A percentile compares a stretch with the other conserved stretches of the same genome.
Evolutionary conservation across 768 basidiomycete species (phyloP).

Genomic region (Psilocybe cubensis): DNA sequence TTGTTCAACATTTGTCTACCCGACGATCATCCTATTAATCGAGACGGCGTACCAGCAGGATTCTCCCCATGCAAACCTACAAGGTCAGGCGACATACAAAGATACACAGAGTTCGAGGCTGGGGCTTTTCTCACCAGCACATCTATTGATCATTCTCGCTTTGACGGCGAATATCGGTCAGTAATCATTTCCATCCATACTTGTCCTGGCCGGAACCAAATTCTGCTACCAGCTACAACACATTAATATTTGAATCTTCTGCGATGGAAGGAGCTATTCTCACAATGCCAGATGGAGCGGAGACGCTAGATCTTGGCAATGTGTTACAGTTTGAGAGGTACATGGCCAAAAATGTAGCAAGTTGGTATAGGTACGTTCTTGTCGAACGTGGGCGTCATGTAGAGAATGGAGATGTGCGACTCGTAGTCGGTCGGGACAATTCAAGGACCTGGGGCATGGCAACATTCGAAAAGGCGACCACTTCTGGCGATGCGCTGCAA

Average conservation of each 20-base stretch:
- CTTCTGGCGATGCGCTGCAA: not conserved
- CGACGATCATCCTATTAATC: constrained; percentile 14
- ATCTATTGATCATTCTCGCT: not conserved
- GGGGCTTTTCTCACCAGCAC: not conserved
- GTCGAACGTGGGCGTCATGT: not conserved
- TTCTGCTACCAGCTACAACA: not conserved
- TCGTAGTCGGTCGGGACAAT: not conserved
- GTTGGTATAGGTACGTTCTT: not conserved
- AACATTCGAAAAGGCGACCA: not conserved
- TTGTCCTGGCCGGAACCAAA: not conserved
- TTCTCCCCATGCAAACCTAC: not conserved
- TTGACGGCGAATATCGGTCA: not conserved
- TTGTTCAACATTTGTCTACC: constrained; percentile 21
- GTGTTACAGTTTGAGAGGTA: not conserved
- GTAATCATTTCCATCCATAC: not conserved
- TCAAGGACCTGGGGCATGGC: not conserved
- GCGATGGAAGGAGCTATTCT: not conserved
- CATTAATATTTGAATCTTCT: not conserved
- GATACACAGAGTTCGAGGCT: not conserved
- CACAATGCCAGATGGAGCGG: not conserved
- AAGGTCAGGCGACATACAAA: not conserved
- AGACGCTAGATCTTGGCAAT: not conserved
- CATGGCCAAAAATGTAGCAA: not conserved
- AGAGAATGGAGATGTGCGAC: not conserved
- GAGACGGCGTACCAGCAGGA: constrained; percentile 11